Base-by-base conservation (phyloP, 1,284 basidiomycete species). In the Hemileia vastatrix region DNA sequence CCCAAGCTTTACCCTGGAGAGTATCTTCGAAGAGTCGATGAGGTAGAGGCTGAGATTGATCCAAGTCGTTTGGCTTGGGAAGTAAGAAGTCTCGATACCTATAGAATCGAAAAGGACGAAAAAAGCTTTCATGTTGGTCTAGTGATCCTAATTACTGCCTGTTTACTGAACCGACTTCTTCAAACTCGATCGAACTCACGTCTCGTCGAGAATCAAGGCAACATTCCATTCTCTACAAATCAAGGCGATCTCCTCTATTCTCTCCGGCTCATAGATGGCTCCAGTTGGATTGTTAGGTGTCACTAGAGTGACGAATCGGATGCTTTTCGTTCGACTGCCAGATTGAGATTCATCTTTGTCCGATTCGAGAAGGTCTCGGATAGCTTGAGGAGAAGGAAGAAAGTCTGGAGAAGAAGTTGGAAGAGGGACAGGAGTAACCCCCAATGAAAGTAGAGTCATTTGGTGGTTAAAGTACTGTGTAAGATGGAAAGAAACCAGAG, bases 11-110 rank as follows among this genome's bases (percentile, higher is more conserved):
- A 19, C 31, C 36, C 27, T 3, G 66, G 68, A 43, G 11, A 59
- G 63, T n/a, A 15, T 67, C 60, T 4, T 74, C 70, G 71, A 84
- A 87, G 21, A 85, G 79, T 44, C 71, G 67, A 73, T 86, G 86
- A 0, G 85, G 83, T 5, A 79, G 77, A 24, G 76, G 59, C n/a
- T 67, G 23, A 11, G 32, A 75, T n/a, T n/a, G n/a, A n/a, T n/a
- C n/a, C n/a, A n/a, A n/a, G n/a, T n/a, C n/a, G n/a, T n/a, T n/a
- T n/a, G n/a, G n/a, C n/a, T n/a, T n/a, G 13, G 79, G 71, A 0
- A 80, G 76, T 49, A 90, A 79, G 70, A 93, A 91, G 71, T 93
- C 89, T 18, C 88, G 83, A 75, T 94, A 93, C 0, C 89, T 90
- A 76, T 90, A 87, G 74, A 91, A 88, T 21, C 57, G 44, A 3